Conservation (phyloP, 1,284 basidiomycete species). For the Gymnopus androsaceus region DNA sequence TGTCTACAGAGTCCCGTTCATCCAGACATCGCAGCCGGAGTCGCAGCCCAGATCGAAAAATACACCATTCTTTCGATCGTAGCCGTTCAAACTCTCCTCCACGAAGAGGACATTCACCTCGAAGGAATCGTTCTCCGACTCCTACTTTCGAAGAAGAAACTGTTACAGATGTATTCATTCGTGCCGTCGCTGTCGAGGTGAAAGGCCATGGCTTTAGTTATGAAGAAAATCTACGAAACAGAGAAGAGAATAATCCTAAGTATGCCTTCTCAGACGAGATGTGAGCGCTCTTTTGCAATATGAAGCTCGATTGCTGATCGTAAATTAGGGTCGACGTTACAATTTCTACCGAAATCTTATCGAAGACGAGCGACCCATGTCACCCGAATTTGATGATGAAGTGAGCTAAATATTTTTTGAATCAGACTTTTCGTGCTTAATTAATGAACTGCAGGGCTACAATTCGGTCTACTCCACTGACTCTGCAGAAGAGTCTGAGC, state of each 20-base stretch:
- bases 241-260: slow-evolving; percentile 79
- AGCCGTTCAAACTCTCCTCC: slow-evolving; percentile 44
- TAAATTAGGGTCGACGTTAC: slow-evolving; percentile 72
- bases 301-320: slow-evolving; percentile 12
- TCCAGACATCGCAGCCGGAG: slow-evolving; percentile 38
- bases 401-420: slow-evolving; percentile 41
- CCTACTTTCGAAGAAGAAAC: slow-evolving; percentile 53
- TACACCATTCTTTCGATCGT: slow-evolving; percentile 47
- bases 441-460: slow-evolving; percentile 63
- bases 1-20: slow-evolving; percentile 19
- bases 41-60: slow-evolving; percentile 38
- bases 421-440: not conserved
- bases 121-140: slow-evolving; percentile 37
- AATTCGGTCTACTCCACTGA: slow-evolving; percentile 93
- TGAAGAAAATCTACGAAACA: slow-evolving; percentile 72
- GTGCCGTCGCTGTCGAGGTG: slow-evolving; percentile 83
- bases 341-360: slow-evolving; percentile 80
- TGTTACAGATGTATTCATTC: slow-evolving; percentile 80
- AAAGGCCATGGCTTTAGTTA: slow-evolving; percentile 80
- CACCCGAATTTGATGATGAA: slow-evolving; percentile 84
- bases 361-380: slow-evolving; percentile 59
- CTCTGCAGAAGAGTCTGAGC: slow-evolving; percentile 91
- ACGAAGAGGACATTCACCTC: slow-evolving; percentile 35
- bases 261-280: slow-evolving; percentile 78
- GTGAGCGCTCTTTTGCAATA: slow-evolving; percentile 43